Evolutionary conservation across 2,329 filamentous ascomycete species (phyloP).

Genomic region (Neurospora crassa): DNA sequence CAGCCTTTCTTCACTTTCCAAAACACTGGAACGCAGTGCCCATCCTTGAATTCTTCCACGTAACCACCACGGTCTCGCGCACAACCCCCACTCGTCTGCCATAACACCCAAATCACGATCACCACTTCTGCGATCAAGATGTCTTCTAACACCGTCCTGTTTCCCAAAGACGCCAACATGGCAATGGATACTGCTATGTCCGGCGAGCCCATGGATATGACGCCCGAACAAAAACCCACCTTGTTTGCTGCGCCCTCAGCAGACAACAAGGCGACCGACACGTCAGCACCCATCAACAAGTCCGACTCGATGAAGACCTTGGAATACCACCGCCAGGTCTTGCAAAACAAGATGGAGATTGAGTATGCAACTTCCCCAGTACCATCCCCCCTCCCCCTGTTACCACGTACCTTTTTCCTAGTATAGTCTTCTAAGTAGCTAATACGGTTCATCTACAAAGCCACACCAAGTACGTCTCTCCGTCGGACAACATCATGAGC

Average conservation of each 20-base stretch:
- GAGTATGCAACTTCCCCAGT: conserved; percentile 40
- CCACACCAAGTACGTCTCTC: conserved; percentile 55
- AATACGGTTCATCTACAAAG: background rate
- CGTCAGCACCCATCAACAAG: conserved; percentile 15
- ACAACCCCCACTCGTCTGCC: background rate
- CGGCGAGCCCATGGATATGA: conserved; percentile 50
- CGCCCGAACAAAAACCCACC: conserved; percentile 26
- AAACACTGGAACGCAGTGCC: background rate
- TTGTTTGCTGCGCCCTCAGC: conserved; percentile 20
- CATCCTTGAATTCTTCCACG: background rate
- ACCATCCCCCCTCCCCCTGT: background rate
- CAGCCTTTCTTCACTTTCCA: background rate
- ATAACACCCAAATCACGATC: conserved; percentile 1
- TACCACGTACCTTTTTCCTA: background rate
- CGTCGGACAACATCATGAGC: conserved; percentile 83
- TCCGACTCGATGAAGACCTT: conserved; percentile 49
- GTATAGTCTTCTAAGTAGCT: background rate
- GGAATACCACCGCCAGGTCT: conserved; percentile 68
- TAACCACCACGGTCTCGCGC: background rate
- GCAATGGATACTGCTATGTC: conserved; percentile 28
- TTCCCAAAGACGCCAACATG: conserved; percentile 57
- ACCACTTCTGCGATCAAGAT: conserved; percentile 26
- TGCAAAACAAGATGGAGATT: conserved; percentile 62
- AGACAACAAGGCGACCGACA: conserved; percentile 22
- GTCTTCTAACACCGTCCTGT: conserved; percentile 49